Conservation (phyloP, 1,284 basidiomycete genomes). For the Ustilago xerochloae region DNA sequence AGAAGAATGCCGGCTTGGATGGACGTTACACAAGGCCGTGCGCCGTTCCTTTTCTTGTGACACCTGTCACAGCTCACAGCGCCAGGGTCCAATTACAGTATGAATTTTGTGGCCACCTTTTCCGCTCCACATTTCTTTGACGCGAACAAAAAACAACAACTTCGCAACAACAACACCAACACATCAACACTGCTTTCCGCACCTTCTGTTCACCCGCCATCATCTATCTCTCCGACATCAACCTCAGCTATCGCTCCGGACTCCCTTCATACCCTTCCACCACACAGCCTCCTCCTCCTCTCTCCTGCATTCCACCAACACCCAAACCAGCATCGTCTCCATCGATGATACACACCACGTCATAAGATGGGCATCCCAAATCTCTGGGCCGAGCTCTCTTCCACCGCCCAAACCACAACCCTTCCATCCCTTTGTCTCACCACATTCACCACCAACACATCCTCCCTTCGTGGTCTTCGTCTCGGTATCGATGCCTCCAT, state of each 20-base stretch:
- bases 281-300: neutral
- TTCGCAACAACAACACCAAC: neutral
- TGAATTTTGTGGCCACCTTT: neutral
- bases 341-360: slow-evolving; percentile 2
- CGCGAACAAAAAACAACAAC: too few relatives aligned
- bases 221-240: too few relatives aligned
- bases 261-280: neutral
- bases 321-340: neutral
- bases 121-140: neutral
- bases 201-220: too few relatives aligned
- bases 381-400: slow-evolving; percentile 57
- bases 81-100: too few relatives aligned
- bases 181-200: slow-evolving; percentile 1
- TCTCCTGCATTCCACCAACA: neutral
- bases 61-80: neutral
- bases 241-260: too few relatives aligned
- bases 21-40: neutral
- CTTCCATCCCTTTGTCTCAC: slow-evolving; percentile 38
- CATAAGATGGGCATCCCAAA: slow-evolving; percentile 60
- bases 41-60: neutral
- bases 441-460: slow-evolving; percentile 27
- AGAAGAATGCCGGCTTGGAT: too few relatives aligned
- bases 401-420: slow-evolving; percentile 43
- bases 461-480: slow-evolving; percentile 24
- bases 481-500: slow-evolving; percentile 66